A percentile compares a stretch with the other conserved stretches of the same genome.
Conservation (phyloP, 495 filamentous ascomycete species). For the Poronia punctata region DNA sequence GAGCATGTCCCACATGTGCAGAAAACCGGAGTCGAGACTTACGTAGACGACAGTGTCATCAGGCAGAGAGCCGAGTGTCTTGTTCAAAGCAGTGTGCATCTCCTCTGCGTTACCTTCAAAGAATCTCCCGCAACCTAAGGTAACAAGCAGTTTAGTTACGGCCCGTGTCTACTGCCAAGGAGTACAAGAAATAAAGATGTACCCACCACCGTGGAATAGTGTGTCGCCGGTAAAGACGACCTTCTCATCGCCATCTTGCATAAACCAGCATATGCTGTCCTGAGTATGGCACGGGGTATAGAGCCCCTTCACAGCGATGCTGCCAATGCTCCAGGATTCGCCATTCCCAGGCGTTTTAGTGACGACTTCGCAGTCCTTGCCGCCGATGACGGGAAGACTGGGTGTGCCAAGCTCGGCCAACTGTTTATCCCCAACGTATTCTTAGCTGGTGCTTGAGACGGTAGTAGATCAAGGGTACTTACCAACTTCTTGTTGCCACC, state of each 20-base stretch:
- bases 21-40: slow-evolving; percentile 35
- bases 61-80: slow-evolving; percentile 70
- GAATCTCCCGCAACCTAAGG: slow-evolving; percentile 87
- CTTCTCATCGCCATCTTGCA: slow-evolving; percentile 73
- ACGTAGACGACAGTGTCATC: slow-evolving; percentile 93
- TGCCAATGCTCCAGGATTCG: slow-evolving; percentile 75
- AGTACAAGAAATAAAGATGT: not conserved
- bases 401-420: slow-evolving; percentile 53
- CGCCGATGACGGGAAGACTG: slow-evolving; percentile 70
- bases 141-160: not conserved
- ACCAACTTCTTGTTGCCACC: slow-evolving; percentile 84
- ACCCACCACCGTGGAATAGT: slow-evolving; percentile 80
- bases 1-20: too few species aligned
- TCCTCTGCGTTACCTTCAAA: slow-evolving; percentile 87
- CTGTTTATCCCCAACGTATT: slow-evolving; percentile 41
- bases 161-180: not conserved
- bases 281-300: slow-evolving; percentile 98
- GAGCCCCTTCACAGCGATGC: slow-evolving; percentile 79
- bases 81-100: slow-evolving; percentile 90
- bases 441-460: too few species aligned
- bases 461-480: slow-evolving; percentile 17
- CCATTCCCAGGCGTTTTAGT: slow-evolving; percentile 66
- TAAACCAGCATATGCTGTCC: slow-evolving; percentile 86
- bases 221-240: slow-evolving; percentile 96
- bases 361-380: slow-evolving; percentile 76